Evolutionary conservation across 768 basidiomycete species (phyloP).

Genomic region (Phlegmacium glaucopus): DNA sequence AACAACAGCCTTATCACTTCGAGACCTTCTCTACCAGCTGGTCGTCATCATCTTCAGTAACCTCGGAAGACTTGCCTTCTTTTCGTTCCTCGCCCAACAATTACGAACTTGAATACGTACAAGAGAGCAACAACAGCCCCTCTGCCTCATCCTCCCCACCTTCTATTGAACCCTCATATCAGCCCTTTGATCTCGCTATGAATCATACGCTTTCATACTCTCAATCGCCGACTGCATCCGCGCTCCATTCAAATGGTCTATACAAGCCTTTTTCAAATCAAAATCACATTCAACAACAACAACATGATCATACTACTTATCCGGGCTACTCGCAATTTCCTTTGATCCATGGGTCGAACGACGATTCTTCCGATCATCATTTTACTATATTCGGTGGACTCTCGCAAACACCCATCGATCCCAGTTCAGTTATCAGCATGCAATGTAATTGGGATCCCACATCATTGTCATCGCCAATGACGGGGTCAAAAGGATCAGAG

Average conservation of each 20-base stretch:
- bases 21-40: slow-evolving; percentile 22
- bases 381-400: slow-evolving; percentile 28
- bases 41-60: slow-evolving; percentile 30
- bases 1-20: slow-evolving; percentile 22
- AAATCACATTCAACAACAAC: slow-evolving; percentile 10
- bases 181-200: slow-evolving; percentile 31
- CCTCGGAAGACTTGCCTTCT: slow-evolving; percentile 27
- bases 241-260: slow-evolving; percentile 4
- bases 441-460: slow-evolving; percentile 23
- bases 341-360: slow-evolving; percentile 23
- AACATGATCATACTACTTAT: slow-evolving; percentile 18
- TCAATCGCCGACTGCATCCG: slow-evolving; percentile 9
- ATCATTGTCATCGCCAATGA: slow-evolving; percentile 15
- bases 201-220: slow-evolving; percentile 24
- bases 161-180: slow-evolving; percentile 25
- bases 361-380: slow-evolving; percentile 27
- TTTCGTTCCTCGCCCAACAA: slow-evolving; percentile 24
- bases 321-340: slow-evolving; percentile 28
- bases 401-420: slow-evolving; percentile 18
- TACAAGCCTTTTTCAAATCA: slow-evolving; percentile 18
- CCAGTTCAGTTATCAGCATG: slow-evolving; percentile 24
- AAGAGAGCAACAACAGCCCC: slow-evolving; percentile 10
- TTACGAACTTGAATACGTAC: slow-evolving; percentile 20
- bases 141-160: slow-evolving; percentile 17
- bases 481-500: slow-evolving; percentile 24